Conservation (phyloP, 164 flowering plant genomes). For the Piper betle region DNA sequence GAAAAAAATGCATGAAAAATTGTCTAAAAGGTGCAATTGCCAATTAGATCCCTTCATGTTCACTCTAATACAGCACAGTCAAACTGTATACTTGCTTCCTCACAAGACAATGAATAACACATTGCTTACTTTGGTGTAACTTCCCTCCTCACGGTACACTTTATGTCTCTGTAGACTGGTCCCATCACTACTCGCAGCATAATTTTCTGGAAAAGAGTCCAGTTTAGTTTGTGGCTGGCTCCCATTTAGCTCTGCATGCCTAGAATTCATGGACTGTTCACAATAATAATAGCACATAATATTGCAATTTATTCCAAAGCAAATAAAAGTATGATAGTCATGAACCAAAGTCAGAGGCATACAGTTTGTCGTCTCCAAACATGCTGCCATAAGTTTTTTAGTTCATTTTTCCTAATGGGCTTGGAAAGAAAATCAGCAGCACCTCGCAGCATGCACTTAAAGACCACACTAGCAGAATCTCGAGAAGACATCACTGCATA, state of each 20-base stretch:
- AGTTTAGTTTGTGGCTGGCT: slow-evolving; percentile 20
- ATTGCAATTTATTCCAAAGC: too few species aligned
- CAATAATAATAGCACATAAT: background rate
- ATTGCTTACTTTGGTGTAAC: slow-evolving; percentile 69
- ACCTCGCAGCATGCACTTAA: slow-evolving; percentile 87
- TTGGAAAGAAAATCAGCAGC: slow-evolving; percentile 96
- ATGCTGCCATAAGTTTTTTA: slow-evolving; percentile 95
- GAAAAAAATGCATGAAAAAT: too few species aligned
- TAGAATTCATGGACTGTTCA: slow-evolving; percentile 19
- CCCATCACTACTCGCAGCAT: slow-evolving; percentile 30
- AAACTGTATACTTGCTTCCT: too few species aligned
- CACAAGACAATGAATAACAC: background rate
- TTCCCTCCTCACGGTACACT: slow-evolving; percentile 51
- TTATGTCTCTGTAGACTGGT: slow-evolving; percentile 24
- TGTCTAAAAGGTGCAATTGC: too few species aligned
- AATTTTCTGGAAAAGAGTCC: slow-evolving; percentile 37
- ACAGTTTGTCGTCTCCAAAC: slow-evolving; percentile 91
- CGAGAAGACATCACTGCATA: slow-evolving; percentile 89
- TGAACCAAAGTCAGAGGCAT: slow-evolving; percentile 12
- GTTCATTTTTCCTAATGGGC: slow-evolving; percentile 85
- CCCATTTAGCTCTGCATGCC: slow-evolving; percentile 18
- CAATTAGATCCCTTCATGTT: background rate
- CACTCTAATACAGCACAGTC: background rate
- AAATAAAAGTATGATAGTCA: background rate
- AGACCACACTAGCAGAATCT: slow-evolving; percentile 66